These are phyloP conservation scores for Acanthamoeba royreba DNA, from an alignment of 208 protist genomes.

Conservation along the genomic window DNA sequence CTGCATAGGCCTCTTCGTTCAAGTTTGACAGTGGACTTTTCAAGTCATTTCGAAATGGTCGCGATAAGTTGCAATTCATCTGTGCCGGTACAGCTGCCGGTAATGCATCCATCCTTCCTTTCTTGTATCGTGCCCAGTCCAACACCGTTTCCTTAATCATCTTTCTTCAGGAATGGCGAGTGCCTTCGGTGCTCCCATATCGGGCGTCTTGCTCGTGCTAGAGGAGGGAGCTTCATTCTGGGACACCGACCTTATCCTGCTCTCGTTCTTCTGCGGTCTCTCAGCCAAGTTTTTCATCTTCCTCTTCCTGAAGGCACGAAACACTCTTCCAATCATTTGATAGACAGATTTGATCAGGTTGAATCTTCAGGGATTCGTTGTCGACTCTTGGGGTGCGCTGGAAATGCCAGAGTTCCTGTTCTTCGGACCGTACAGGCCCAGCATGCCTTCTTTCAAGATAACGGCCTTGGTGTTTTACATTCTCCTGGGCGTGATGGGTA, in stretches of 20 bases:
- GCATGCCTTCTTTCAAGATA: neutral
- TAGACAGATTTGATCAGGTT: neutral
- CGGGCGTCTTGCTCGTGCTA: neutral
- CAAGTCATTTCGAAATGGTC: neutral
- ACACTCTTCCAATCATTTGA: neutral
- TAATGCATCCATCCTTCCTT: neutral
- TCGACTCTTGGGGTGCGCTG: neutral
- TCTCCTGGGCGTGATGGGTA: neutral
- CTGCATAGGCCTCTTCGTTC: neutral
- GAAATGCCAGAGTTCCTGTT: neutral
- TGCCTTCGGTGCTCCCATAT: neutral
- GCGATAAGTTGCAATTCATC: constrained; percentile 4
- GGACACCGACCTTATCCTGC: neutral
- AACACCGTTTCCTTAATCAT: neutral
- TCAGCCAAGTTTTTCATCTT: constrained; percentile 22
- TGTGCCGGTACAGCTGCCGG: neutral
- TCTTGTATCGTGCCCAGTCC: neutral
- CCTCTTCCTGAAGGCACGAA: neutral
- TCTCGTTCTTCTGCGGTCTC: constrained; percentile 6
- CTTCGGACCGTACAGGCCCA: neutral
- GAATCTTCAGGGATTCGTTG: neutral
- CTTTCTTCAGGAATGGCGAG: neutral
- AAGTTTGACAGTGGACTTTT: neutral
- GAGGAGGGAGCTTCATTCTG: constrained; percentile 12
- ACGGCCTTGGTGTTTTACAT: neutral